phyloP scores from a whole-genome alignment of 148 eudicot genomes.

The Rheum nobile region DNA sequence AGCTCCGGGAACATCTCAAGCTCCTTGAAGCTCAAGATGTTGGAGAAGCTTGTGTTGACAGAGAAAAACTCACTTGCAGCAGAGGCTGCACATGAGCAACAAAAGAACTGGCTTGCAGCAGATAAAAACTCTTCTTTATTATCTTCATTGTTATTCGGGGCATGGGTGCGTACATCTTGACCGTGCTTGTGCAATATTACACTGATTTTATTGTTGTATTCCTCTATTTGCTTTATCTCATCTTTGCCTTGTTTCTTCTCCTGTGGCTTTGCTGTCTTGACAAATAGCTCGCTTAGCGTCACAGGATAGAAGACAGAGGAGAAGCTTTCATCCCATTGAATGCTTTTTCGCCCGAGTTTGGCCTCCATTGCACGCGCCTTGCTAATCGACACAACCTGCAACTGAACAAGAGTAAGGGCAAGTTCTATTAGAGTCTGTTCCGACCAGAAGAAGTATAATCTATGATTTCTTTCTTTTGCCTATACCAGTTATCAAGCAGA shows the following conservation, averaged over 20 bases:
- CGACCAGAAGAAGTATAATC: too few relatives aligned
- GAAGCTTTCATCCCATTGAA: slow-evolving; percentile 23
- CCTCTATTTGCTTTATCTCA: not conserved
- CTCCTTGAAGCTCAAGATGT: slow-evolving; percentile 35
- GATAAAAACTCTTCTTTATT: slow-evolving; percentile 48
- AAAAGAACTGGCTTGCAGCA: slow-evolving; percentile 44
- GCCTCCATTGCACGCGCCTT: slow-evolving; percentile 61
- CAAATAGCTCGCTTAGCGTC: slow-evolving; percentile 24
- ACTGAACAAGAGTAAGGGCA: not conserved
- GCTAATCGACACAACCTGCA: slow-evolving; percentile 54
- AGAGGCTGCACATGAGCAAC: slow-evolving; percentile 19
- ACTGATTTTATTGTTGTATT: too few relatives aligned
- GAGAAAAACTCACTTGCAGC: slow-evolving; percentile 49
- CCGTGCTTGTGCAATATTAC: too few relatives aligned
- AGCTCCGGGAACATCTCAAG: slow-evolving; percentile 22
- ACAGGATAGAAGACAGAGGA: slow-evolving; percentile 30
- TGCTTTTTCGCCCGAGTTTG: slow-evolving; percentile 30
- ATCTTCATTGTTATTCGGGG: slow-evolving; percentile 5
- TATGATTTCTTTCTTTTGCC: not conserved
- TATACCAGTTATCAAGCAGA: not conserved
- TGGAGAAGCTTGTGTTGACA: slow-evolving; percentile 33
- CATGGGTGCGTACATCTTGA: too few relatives aligned
- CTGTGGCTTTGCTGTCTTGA: slow-evolving; percentile 5
- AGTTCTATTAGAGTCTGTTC: too few relatives aligned
- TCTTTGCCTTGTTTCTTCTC: slow-evolving; percentile 11